Base-by-base conservation (phyloP, 805 yeast genomes). In the Lachancea kluyveri region DNA sequence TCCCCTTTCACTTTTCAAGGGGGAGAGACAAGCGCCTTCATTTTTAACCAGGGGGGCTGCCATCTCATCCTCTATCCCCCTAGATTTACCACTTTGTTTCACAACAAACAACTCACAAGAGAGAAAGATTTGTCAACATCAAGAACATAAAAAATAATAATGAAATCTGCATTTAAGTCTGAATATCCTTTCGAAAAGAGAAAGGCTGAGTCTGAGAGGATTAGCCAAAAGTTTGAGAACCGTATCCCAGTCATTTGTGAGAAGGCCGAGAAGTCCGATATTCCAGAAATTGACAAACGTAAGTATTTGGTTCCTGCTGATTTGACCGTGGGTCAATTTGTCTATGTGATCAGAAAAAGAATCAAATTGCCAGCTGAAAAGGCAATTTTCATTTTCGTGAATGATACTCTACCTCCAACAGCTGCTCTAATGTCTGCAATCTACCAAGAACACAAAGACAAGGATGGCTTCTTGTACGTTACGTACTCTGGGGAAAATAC, bases 401-500 rank as follows among this genome's bases (percentile, higher is more conserved):
- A 92, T 56, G 98, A 92, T 59, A 87, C 92, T 36, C 72, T 92
- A 47, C 98, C 98, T 8, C 97, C 97, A 28, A 92, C 98, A 3
- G 96, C 97, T 13, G 95, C 97, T 11, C 72, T 92, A 46, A 86
- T 92, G 92, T 81, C 94, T 49, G 74, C 92, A 15, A 82, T 92
- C 43, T 92, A 92, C 56, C 94, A 88, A 52, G 96, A 92, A 60
- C 95, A 92, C 63, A 87, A 87, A 65, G 98, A 92, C 57, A 90
- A 90, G 54, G 98, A 92, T 59, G 98, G 98, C 21, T 92, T 92
- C 62, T 74, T 92, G 54, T 92, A 92, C 63, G 90, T 92, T 43
- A 75, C 94, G 42, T 90, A 90, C 65, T 84, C 96, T 5, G 97
- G 98, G 29, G 98, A 92, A 63, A 92, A 92, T 64, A 92, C 98